Evolutionary conservation across 208 protist genomes (phyloP), one percentile per base, ranked within the genome.

Genomic region (Endotrypanum monterogeii): DNA sequence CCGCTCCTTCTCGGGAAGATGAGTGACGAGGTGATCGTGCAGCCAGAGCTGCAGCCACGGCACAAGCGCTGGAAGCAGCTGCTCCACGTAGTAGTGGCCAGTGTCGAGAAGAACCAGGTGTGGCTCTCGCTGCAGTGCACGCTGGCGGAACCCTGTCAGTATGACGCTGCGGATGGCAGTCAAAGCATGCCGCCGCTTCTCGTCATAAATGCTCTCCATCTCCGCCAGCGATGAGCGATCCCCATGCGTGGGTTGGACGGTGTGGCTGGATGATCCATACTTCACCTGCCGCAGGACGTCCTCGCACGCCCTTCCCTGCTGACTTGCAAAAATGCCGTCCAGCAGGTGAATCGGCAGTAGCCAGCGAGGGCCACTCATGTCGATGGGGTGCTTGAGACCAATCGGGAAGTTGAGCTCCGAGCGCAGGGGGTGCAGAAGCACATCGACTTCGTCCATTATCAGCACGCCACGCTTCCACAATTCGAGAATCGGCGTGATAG

Each of bases 341-440:
- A 99, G 79, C 28, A 98, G 70, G 76, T 98, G 94, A 14, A 99
- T 98, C 37, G 97, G 95, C 58, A 98, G 85, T 41, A 91, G 78
- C 97, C 97, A 99, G 12, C 97, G 94, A 41, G 83, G 81, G 41
- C 90, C 87, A 30, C 85, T 90, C 56, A 98, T 78, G 82, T 98
- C 96, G 67, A 98, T 92, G 12, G 94, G 89, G 69, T 96, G 72
- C 81, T 97, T 97, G 50, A 84, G 71, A 8, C 97, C 95, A 80
- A 98, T 98, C 18, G 98, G 98, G 84, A 98, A 99, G 84, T 99
- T 99, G 55, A 99, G 89, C 84, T 99, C 98, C 0, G 91, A 98
- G 54, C 95, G 95, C 52, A 99, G 90, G 44, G 98, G 98, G 76
- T 98, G 96, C 56, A 99, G 85, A 41, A 99, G 86, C 46, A 98